Evolutionary conservation across 768 basidiomycete genomes (phyloP), one percentile per base, ranked within the genome.

Genomic region (Mycena pura): DNA sequence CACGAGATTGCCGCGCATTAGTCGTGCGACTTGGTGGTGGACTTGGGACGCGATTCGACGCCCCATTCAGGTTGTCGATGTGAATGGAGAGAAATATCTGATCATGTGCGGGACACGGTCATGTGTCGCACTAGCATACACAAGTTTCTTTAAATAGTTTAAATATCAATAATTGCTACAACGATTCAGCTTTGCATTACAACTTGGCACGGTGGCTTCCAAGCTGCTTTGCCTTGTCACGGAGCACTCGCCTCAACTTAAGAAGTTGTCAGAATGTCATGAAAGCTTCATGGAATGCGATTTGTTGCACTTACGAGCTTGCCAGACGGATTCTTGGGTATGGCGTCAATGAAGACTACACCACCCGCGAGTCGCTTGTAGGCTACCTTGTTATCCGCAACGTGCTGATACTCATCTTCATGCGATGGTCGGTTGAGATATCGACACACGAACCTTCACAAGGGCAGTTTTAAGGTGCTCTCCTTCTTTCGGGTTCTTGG

Each of bases 31-130:
- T 58, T 92, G 89, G 75, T 91, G 87, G 77, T 95, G 95, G 22
- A 96, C 95, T 72, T 96, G 93, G 60, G 85, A 86, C 31, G 95
- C 90, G 68, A 96, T 83, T 68, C 91, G 81, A 60, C 92, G 86
- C 34, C 89, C 89, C 92, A 93, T 93, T n/a, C n/a, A n/a, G n/a
- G n/a, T n/a, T 29, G 47, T 62, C 29, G 32, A 41, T 34, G 48
- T 14, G 34, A 28, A 44, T 5, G 11, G 5, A 55, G 22, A 25
- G 52, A 54, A 49, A 59, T 17, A 17, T 48, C 45, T 21, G 52
- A 46, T 19, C 44, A 40, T 21, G 54, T 44, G 55, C 11, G 32
- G 28, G 38, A 31, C 8, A 21, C 19, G 24, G 44, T 45, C 17
- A 29, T 15, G 43, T 8, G 19, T 3, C 14, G 39, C 3, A 41